Evolutionary conservation across 306 rosid genomes (phyloP), one percentile per base, ranked within the genome.

Genomic region (Comarum palustre): DNA sequence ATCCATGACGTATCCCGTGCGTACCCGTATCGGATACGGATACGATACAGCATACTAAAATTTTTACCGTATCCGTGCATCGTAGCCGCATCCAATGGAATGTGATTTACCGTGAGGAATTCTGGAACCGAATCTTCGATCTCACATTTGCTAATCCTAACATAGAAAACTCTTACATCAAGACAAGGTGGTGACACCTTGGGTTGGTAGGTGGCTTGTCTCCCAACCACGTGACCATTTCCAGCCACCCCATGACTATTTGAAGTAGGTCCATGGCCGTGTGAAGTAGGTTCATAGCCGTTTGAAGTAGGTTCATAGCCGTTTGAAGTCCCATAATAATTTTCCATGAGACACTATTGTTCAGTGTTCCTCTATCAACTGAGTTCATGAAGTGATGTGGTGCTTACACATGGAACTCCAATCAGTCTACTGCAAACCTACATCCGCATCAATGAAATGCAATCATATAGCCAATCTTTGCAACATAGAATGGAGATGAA

Each of bases 61-160:
- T n/a, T n/a, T n/a, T n/a, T n/a, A n/a, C n/a, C n/a, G n/a, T n/a
- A n/a, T n/a, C n/a, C n/a, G n/a, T n/a, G n/a, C n/a, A n/a, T n/a
- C n/a, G 89, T 87, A 38, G 89, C 90, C 0, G 89, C 88, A 79
- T 84, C 80, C 67, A 91, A 52, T 20, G 97, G 96, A 76, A 87
- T 71, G 69, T 89, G 93, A 77, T 82, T 86, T 73, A 92, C 76
- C 2, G 85, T 80, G 79, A 92, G 96, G 71, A 75, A 75, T 73
- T 86, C 89, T 15, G 96, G 90, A 55, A 90, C 84, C 6, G 87
- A 65, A 78, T 85, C 86, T 54, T 89, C 90, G 38, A 86, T 77
- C 82, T 86, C 96, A 75, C 87, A 92, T 79, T 86, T 84, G 78
- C 92, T 85, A 62, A 92, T 82, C 85, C 97, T 82, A 29, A 86